Evolutionary conservation across 2,329 filamentous ascomycete species (phyloP).

Genomic region (Colletotrichum sp.): DNA sequence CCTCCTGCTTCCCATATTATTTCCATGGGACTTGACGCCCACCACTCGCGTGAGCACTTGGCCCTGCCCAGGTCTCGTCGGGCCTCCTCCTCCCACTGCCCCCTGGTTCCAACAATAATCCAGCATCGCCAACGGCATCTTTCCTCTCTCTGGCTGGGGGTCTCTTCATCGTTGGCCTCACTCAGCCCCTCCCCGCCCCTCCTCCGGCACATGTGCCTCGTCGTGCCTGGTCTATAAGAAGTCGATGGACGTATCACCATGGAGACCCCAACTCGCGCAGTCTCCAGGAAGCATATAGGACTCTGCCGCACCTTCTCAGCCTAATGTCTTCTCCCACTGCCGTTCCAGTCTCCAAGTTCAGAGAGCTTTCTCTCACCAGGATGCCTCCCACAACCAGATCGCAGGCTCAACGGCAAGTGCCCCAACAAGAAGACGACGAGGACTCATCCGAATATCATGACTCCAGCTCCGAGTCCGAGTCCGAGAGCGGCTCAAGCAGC

Average conservation of each 20-base stretch:
- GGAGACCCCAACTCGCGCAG: neutral
- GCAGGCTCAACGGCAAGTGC: conserved; percentile 30
- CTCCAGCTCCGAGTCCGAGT: conserved; percentile 31
- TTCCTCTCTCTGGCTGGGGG: neutral
- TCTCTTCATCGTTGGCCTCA: conserved; percentile 14
- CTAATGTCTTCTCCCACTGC: conserved; percentile 31
- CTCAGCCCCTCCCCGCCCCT: neutral
- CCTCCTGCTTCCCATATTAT: neutral
- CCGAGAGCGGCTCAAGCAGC: conserved; percentile 25
- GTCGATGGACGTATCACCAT: conserved; percentile 2
- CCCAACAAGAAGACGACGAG: conserved; percentile 8
- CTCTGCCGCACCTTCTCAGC: neutral
- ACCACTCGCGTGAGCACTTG: neutral
- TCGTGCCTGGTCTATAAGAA: conserved; percentile 10
- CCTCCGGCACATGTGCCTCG: neutral
- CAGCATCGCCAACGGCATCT: conserved; percentile 2
- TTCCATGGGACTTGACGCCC: neutral
- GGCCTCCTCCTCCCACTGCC: neutral
- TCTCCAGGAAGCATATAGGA: conserved; percentile 10
- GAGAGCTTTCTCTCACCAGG: conserved; percentile 44
- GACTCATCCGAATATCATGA: conserved; percentile 23
- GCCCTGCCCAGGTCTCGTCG: neutral
- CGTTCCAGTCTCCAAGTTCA: conserved; percentile 38
- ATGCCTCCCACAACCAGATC: conserved; percentile 41
- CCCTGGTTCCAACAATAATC: neutral